Evolutionary conservation across 1,284 basidiomycete species (phyloP), one percentile per base, ranked within the genome.

Genomic region (Dichomitus squalens): DNA sequence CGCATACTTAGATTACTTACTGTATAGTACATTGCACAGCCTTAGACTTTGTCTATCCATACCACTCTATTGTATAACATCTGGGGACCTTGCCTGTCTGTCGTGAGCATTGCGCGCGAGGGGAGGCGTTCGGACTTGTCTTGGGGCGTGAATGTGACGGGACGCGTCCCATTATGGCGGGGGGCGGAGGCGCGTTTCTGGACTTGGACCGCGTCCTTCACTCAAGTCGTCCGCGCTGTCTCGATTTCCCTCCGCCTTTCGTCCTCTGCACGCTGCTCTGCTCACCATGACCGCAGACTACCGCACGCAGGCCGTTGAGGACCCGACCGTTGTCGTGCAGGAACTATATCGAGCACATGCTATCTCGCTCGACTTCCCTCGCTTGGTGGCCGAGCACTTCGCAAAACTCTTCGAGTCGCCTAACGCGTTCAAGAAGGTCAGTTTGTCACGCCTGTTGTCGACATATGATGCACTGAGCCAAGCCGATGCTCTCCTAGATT

Each of bases 371-470:
- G 64, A 73, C 31, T 82, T 88, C 57, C 80, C 83, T 1, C 67
- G 68, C 11, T 70, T 71, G 11, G 85, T 86, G 20, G 62, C 79
- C 0, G 66, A 64, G 9, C 79, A 88, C 65, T 88, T 88, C 65
- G 68, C 75, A 11, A 52, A 70, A 3, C 63, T 84, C 31, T 85
- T 84, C 67, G 58, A 64, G 29, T 58, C 75, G 7, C 63, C 69
- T 9, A 75, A 75, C 59, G 75, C 78, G 21, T 77, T 84, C 63
- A 73, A 29, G 74, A 84, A 73, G 81, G 84, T 36, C 27, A 59
- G 36, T 18, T 23, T 16, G 60, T 56, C 48, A 11, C 14, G 8
- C n/a, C 23, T 40, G 34, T 39, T 48, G 43, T n/a, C 9, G 7
- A 39, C 46, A 1, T 20, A 2, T 23, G 16, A 23, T 52, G n/a